Base-by-base conservation (phyloP, 345 rosid species). In the Excoecaria agallocha region DNA sequence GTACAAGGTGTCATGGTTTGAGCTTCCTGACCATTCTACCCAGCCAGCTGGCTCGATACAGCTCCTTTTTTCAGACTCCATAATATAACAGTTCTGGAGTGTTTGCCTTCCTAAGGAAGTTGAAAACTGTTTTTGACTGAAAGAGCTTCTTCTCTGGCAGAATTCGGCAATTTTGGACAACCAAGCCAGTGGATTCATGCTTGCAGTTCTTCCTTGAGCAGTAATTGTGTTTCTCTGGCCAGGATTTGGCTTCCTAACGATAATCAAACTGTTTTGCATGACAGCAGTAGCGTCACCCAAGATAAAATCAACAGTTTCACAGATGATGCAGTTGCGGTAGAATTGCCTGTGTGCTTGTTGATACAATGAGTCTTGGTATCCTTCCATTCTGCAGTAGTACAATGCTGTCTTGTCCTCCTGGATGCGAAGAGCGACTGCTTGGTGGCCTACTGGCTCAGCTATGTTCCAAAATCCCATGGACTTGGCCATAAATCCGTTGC, bases 401-500 rank as follows among this genome's bases (percentile, higher is more conserved):
- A 91, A 85, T 4, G 85, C 71, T 43, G 94, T 75, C 76, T 13
- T 72, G 61, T 93, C 91, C 0, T 88, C 72, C 17, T 85, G 81
- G 6, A 88, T 87, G n/a, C 88, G 78, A 15, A 93, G 74, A 0
- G 96, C 98, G 46, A 93, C 98, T 0, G 98, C 93, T 58, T 90
- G 96, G 59, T 76, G 83, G 72, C 87, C 89, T 6, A 60, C 15
- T 6, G 90, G 84, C 51, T 91, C 94, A 0, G 94, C 93, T 1
- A 82, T 72, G 89, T 93, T 93, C 83, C 89, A 89, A 50, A 90
- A 83, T 68, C 87, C 85, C 30, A 93, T 89, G 80, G 80, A 80
- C 85, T 88, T 90, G 16, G 91, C 91, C n/a, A 85, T 85, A 88
- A 93, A 93, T 37, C 19, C n/a, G 0, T 69, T 45, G n/a, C 49